Conservation (phyloP, 2,329 filamentous ascomycete genomes). For the Shiraia bambusicola region DNA sequence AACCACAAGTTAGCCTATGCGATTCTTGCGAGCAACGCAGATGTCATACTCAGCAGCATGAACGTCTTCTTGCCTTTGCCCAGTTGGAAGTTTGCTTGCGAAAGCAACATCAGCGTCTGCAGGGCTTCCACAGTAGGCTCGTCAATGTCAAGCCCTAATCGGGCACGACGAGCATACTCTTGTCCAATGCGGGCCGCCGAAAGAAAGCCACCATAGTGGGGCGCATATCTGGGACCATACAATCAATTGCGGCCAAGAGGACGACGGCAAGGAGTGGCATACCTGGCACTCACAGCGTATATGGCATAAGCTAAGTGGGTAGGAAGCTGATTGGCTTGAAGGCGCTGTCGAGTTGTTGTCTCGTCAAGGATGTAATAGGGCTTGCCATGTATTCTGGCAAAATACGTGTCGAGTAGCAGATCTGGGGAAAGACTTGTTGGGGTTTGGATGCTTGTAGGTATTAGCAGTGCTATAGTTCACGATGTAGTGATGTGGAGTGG, state of each 20-base stretch:
- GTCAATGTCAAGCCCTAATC: slow-evolving; percentile 72
- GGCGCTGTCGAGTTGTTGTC: slow-evolving; percentile 67
- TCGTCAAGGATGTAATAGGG: slow-evolving; percentile 83
- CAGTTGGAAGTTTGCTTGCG: slow-evolving; percentile 72
- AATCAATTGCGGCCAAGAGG: slow-evolving; percentile 52
- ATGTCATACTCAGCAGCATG: slow-evolving; percentile 71
- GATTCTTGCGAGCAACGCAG: not conserved
- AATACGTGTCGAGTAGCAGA: slow-evolving; percentile 74
- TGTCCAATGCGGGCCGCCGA: slow-evolving; percentile 68
- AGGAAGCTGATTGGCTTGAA: slow-evolving; percentile 67
- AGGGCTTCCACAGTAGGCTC: slow-evolving; percentile 77
- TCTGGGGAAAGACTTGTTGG: slow-evolving; percentile 58
- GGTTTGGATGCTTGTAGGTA: slow-evolving; percentile 38
- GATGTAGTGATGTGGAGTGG: slow-evolving; percentile 6
- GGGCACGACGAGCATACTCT: slow-evolving; percentile 70
- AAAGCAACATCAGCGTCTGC: slow-evolving; percentile 73
- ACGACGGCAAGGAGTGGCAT: slow-evolving; percentile 36
- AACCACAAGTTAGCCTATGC: slow-evolving; percentile 18
- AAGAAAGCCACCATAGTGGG: slow-evolving; percentile 66
- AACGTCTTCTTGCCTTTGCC: slow-evolving; percentile 83
- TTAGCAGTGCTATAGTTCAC: slow-evolving; percentile 11
- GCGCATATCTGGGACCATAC: slow-evolving; percentile 61
- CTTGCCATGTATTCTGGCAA: slow-evolving; percentile 75
- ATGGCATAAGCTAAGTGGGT: slow-evolving; percentile 55
- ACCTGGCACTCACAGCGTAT: slow-evolving; percentile 51